These are phyloP conservation scores for Jatropha curcas DNA, from an alignment of 345 rosid species.

Conservation along the genomic window DNA sequence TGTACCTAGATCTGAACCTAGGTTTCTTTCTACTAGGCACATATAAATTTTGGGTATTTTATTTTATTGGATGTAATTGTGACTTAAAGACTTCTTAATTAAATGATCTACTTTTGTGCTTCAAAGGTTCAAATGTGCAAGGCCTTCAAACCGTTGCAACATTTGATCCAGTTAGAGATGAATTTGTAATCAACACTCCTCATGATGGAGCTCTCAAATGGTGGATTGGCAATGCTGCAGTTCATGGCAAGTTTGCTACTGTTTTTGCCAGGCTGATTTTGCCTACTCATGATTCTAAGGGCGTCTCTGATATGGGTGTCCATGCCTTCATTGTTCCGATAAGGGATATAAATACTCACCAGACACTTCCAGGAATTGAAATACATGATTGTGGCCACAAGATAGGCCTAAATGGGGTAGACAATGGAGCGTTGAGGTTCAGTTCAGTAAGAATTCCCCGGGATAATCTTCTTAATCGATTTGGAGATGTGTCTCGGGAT, in stretches of 20 bases:
- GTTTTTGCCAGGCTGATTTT: constrained; percentile 85
- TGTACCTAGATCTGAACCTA: neutral
- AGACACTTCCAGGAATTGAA: constrained; percentile 86
- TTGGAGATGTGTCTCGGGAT: constrained; percentile 90
- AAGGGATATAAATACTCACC: constrained; percentile 79
- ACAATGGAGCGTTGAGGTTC: constrained; percentile 94
- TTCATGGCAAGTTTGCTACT: constrained; percentile 92
- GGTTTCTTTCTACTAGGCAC: neutral
- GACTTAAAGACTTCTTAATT: neutral
- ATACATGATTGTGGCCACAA: constrained; percentile 96
- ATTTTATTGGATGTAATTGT: neutral
- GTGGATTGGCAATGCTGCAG: constrained; percentile 99
- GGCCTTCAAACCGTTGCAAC: constrained; percentile 89
- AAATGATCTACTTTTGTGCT: constrained; percentile 21
- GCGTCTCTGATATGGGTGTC: constrained; percentile 88
- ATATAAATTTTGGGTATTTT: neutral
- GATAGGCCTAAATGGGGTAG: constrained; percentile 95
- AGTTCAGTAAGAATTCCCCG: constrained; percentile 84
- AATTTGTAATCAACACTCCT: constrained; percentile 79
- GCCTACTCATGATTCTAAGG: constrained; percentile 84
- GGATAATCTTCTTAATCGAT: constrained; percentile 94
- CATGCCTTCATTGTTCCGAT: constrained; percentile 97
- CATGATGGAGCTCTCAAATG: constrained; percentile 97
- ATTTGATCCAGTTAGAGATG: constrained; percentile 79
- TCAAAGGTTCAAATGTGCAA: constrained; percentile 87